These are phyloP conservation scores for Populus nigra DNA, from an alignment of 345 rosid species.

Conservation along the genomic window DNA sequence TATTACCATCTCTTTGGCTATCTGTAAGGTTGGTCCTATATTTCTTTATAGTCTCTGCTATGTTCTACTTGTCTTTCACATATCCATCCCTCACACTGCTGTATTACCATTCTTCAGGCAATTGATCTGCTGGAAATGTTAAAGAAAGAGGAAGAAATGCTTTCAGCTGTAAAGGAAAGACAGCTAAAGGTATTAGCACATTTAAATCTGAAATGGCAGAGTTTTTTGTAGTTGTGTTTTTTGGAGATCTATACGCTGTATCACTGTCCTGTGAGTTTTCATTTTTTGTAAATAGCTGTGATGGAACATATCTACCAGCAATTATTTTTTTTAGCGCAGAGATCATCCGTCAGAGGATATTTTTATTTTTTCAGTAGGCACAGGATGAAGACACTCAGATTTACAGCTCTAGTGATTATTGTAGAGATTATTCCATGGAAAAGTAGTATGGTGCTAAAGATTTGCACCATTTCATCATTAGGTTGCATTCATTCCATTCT, in stretches of 20 bases:
- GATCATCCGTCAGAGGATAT: neutral
- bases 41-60: conserved; percentile 1
- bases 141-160: conserved; percentile 88
- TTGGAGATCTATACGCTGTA: neutral
- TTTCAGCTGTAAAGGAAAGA: conserved; percentile 69
- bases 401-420: neutral
- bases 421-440: neutral
- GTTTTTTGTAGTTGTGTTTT: neutral
- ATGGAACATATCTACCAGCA: neutral
- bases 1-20: conserved; percentile 57
- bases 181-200: conserved; percentile 52
- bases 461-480: neutral
- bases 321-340: neutral
- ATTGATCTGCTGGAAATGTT: conserved; percentile 83
- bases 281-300: neutral
- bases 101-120: conserved; percentile 48
- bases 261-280: neutral
- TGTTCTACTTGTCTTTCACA: neutral
- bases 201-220: neutral
- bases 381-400: neutral
- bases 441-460: neutral
- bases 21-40: conserved; percentile 66
- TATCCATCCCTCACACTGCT: conserved; percentile 9
- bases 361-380: neutral
- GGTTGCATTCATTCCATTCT: neutral